Conservation (phyloP, 768 basidiomycete species). For the Podaxis sp. region DNA sequence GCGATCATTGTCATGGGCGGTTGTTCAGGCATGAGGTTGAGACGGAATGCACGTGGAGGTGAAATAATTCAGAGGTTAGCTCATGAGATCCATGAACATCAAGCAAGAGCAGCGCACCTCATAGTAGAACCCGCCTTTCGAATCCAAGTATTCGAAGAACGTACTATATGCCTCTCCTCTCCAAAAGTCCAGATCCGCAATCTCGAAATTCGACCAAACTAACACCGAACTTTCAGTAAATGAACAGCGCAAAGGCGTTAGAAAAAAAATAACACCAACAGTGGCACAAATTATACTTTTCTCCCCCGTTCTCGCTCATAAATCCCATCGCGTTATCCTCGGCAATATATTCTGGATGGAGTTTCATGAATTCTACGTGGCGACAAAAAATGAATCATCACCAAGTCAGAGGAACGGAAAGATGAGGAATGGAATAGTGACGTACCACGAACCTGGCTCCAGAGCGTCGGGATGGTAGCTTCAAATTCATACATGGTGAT, state of each 20-base stretch:
- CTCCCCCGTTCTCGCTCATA: constrained; percentile 43
- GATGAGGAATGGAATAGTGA: background rate
- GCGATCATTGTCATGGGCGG: constrained; percentile 16
- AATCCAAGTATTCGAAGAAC: constrained; percentile 64
- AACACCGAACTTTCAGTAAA: background rate
- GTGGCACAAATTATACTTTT: constrained; percentile 69
- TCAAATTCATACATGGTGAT: constrained; percentile 72
- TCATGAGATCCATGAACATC: background rate
- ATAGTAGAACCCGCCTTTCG: constrained; percentile 62
- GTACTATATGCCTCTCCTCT: constrained; percentile 56
- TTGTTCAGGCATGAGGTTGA: background rate
- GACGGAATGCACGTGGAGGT: background rate
- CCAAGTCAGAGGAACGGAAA: constrained; percentile 5
- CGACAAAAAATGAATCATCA: background rate
- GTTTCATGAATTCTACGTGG: constrained; percentile 48
- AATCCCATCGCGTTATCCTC: constrained; percentile 59
- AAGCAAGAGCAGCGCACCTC: constrained; percentile 39
- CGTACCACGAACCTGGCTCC: constrained; percentile 63
- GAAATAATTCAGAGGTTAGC: background rate
- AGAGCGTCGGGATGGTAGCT: constrained; percentile 71
- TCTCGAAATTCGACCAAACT: constrained; percentile 71
- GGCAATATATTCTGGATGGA: constrained; percentile 52
- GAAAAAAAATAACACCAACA: constrained; percentile 35
- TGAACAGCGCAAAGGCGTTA: background rate
- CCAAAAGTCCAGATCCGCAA: constrained; percentile 64